These are phyloP conservation scores for Daedaleopsis nitida DNA, from an alignment of 768 basidiomycete genomes.

Conservation along the genomic window DNA sequence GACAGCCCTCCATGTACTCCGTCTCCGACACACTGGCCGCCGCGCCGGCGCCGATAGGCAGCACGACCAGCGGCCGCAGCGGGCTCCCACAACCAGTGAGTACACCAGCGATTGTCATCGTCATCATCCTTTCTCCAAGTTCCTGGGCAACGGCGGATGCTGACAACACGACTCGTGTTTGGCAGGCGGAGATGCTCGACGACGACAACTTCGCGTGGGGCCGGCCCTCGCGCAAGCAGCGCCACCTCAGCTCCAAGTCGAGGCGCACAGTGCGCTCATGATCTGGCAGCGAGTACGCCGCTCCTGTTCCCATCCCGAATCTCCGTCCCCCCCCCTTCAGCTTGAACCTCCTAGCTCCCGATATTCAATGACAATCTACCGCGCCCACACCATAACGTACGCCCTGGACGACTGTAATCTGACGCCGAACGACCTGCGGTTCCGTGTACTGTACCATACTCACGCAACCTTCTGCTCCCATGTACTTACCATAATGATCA, in stretches of 20 bases:
- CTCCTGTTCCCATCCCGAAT: neutral
- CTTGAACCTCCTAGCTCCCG: neutral
- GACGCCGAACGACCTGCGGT: too few species aligned
- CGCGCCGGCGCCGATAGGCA: neutral
- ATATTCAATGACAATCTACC: too few species aligned
- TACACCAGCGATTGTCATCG: neutral
- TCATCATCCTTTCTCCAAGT: too few species aligned
- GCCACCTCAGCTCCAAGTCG: neutral
- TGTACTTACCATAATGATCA: neutral
- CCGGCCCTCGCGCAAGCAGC: conserved; percentile 11
- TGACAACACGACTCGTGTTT: too few species aligned
- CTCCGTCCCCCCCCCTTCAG: too few species aligned
- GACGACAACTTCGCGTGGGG: conserved; percentile 27
- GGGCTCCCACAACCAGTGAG: neutral
- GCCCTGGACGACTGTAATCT: too few species aligned
- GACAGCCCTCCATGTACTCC: neutral
- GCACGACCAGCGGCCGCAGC: neutral
- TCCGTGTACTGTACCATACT: neutral
- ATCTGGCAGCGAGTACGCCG: neutral
- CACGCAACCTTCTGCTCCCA: neutral
- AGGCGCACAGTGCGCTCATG: neutral
- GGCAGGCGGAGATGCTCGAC: conserved; percentile 25
- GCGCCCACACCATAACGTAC: too few species aligned
- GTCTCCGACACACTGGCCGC: neutral
- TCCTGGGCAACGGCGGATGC: too few species aligned